Conservation (phyloP, 495 filamentous ascomycete genomes). For the Lepraria neglecta region DNA sequence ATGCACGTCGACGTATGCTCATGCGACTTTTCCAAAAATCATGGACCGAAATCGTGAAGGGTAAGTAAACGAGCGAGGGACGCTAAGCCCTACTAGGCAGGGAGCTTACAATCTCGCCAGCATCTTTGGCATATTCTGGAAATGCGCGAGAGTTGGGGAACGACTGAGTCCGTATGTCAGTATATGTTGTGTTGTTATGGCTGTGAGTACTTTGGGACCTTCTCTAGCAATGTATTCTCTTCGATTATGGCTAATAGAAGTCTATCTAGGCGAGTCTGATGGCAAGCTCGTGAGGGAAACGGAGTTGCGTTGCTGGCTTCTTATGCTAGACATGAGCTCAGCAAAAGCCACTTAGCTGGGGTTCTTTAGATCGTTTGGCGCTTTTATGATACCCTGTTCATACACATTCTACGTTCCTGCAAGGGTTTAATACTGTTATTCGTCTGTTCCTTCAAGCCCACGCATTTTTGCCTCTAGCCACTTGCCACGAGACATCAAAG, state of each 20-base stretch:
- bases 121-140: conserved; percentile 90
- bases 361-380: no score
- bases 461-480: no score
- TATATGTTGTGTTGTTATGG: conserved; percentile 90
- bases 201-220: conserved; percentile 53
- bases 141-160: conserved; percentile 89
- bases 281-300: conserved; percentile 20
- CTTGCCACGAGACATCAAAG: no score
- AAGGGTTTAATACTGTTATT: no score
- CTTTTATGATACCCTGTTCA: no score
- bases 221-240: background rate
- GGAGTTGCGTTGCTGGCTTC: no score
- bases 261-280: conserved; percentile 20
- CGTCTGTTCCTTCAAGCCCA: no score
- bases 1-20: conserved; percentile 89
- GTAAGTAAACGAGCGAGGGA: conserved; percentile 40
- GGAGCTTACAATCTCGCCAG: conserved; percentile 36
- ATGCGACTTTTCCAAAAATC: conserved; percentile 81
- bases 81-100: background rate
- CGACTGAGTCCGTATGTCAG: conserved; percentile 92
- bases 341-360: no score
- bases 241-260: background rate
- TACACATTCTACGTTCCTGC: no score
- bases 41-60: conserved; percentile 91
- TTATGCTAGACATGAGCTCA: background rate